Conservation (phyloP, 2,329 filamentous ascomycete species). For the Teratosphaeriaceae sp. region DNA sequence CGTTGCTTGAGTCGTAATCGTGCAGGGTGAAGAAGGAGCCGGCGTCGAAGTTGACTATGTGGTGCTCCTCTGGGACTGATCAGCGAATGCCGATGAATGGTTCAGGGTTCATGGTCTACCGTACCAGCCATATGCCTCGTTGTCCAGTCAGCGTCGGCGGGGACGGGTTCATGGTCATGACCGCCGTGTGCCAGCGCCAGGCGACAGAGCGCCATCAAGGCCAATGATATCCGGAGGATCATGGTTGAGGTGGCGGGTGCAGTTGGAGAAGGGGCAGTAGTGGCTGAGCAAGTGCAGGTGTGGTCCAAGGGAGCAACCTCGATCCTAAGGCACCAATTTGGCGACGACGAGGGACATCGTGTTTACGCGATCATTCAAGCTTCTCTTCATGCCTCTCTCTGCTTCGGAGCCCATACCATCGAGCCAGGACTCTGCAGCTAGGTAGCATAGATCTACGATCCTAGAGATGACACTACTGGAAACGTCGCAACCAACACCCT, state of each 20-base stretch:
- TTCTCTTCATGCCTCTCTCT: too few relatives aligned
- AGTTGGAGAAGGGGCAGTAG: neutral
- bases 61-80: conserved; percentile 95
- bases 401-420: too few relatives aligned
- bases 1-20: conserved; percentile 80
- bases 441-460: too few relatives aligned
- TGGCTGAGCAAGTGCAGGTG: neutral
- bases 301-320: too few relatives aligned
- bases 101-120: conserved; percentile 11
- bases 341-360: too few relatives aligned
- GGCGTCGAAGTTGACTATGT: conserved; percentile 76
- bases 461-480: too few relatives aligned
- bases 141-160: conserved; percentile 42
- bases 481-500: too few relatives aligned
- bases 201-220: conserved; percentile 11
- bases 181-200: conserved; percentile 29
- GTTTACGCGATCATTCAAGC: too few relatives aligned
- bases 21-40: conserved; percentile 88
- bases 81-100: neutral
- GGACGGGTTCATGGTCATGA: conserved; percentile 36
- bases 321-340: too few relatives aligned
- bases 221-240: conserved; percentile 5
- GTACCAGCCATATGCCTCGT: conserved; percentile 46
- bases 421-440: too few relatives aligned
- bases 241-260: neutral